Evolutionary conservation across 1,284 basidiomycete species (phyloP).

Genomic region (Pholiota adiposa): DNA sequence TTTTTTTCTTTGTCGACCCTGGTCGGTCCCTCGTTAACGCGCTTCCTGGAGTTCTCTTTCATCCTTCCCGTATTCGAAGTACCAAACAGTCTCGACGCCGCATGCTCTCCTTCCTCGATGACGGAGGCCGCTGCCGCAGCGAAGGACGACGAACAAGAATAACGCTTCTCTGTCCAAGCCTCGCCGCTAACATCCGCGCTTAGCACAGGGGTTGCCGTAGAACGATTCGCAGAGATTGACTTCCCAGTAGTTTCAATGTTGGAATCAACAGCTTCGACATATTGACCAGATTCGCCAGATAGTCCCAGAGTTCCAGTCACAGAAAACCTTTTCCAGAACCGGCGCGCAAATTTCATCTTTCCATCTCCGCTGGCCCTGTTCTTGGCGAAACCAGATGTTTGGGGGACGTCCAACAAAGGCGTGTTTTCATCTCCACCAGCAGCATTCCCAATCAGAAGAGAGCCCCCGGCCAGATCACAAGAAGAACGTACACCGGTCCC

Average conservation of each 20-base stretch:
- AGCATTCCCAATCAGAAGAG: neutral
- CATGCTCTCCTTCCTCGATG: constrained; percentile 22
- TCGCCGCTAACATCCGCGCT: neutral
- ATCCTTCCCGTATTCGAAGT: constrained; percentile 9
- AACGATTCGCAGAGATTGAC: neutral
- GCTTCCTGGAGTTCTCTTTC: neutral
- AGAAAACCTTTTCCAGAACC: constrained; percentile 18
- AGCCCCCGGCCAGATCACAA: neutral
- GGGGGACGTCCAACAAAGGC: neutral
- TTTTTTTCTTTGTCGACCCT: neutral
- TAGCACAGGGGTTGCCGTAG: neutral
- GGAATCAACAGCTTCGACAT: neutral
- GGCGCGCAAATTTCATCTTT: neutral
- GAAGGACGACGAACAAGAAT: neutral
- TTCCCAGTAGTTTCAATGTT: neutral
- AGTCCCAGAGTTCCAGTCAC: neutral
- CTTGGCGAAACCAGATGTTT: neutral
- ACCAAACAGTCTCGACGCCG: constrained; percentile 20
- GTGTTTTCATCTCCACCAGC: neutral
- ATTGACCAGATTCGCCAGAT: neutral
- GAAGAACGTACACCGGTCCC: neutral
- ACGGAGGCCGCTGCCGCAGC: constrained; percentile 5
- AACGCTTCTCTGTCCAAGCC: neutral
- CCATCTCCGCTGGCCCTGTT: neutral
- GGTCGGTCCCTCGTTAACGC: neutral